Evolutionary conservation across 202 grass and related monocot species (phyloP).

Genomic region (Digitaria exilis): DNA sequence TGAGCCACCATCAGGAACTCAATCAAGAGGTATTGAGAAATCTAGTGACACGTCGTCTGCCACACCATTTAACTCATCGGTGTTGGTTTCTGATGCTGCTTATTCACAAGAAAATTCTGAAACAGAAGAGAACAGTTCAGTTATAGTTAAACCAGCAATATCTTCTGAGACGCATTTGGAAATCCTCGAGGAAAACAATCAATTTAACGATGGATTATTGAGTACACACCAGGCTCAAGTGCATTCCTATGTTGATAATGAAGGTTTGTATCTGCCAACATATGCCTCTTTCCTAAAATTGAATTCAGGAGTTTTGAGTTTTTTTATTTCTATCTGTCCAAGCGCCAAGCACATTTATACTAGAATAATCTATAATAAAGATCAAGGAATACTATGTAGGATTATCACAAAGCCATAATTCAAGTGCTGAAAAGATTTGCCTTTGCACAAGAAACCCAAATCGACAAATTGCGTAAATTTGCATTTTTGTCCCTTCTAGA

Average conservation of each 20-base stretch:
- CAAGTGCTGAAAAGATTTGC: slow-evolving; percentile 1
- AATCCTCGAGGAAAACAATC: slow-evolving; percentile 46
- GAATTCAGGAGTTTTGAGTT: not conserved
- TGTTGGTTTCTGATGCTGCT: slow-evolving; percentile 40
- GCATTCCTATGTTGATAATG: slow-evolving; percentile 53
- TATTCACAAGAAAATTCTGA: slow-evolving; percentile 42
- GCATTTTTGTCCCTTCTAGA: slow-evolving; percentile 17
- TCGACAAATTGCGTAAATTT: not conserved
- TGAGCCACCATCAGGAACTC: slow-evolving; percentile 39
- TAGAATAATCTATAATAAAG: slow-evolving; percentile 4
- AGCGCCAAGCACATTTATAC: slow-evolving; percentile 1
- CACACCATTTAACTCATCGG: slow-evolving; percentile 37
- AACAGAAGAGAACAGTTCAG: slow-evolving; percentile 48
- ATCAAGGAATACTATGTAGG: slow-evolving; percentile 24
- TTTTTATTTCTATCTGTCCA: not conserved
- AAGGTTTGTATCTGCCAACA: slow-evolving; percentile 49
- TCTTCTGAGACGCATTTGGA: slow-evolving; percentile 58
- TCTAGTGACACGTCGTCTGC: slow-evolving; percentile 33
- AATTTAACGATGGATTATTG: slow-evolving; percentile 58
- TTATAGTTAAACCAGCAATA: slow-evolving; percentile 21
- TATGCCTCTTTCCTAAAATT: not conserved
- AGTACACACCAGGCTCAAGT: slow-evolving; percentile 66
- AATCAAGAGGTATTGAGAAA: slow-evolving; percentile 42
- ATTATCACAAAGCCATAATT: slow-evolving; percentile 7
- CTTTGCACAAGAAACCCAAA: slow-evolving; percentile 30